Base-by-base conservation (phyloP, 2,329 filamentous ascomycete species). In the Purpureocillium takamizusanense region DNA sequence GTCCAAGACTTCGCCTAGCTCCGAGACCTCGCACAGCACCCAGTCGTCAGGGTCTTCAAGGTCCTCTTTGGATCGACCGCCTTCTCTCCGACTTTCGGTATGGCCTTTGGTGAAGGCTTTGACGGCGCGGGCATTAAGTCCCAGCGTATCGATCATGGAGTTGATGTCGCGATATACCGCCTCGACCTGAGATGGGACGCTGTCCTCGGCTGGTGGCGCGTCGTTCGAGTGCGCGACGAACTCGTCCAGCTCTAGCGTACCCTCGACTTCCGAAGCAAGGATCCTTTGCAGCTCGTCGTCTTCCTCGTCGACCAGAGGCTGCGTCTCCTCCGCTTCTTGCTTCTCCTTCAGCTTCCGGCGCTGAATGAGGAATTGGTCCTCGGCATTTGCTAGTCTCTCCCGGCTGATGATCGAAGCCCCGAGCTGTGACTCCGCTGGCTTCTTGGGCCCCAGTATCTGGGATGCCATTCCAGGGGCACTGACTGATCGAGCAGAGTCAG, bases 71-170 rank as follows among this genome's bases (percentile, higher is more conserved):
- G 66, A 72, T 25, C 83, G 72, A 16, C 69, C 72, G 9, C 64
- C 62, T 28, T 76, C 65, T 37, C 72, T 67, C 36, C 66, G 60
- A 31, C 68, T 61, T 36, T 78, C 66, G 10, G 68, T 69, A 48
- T 94, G 84, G 7, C 82, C 86, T 39, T 75, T 70, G 32, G 89
- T 69, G 46, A 81, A 83, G 10, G 67, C 67, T 35, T 70, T 68
- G 29, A 90, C 75, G 6, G 85, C 78, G 13, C 75, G 69, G 10
- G 69, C 78, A 55, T 97, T 97, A 36, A 95, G 73, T 9, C 90
- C 90, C 31, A 97, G 66, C 0, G 86, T 90, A 51, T 95, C 87
- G 32, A 98, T 81, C 92, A 97, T 98, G 11, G 85, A 85, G 58
- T 92, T 90, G 55, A 90, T 85, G 51, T 90, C 86, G 33, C 83